Base-by-base conservation (phyloP, 306 rosid genomes). In the Gastrolobium bilobum region DNA sequence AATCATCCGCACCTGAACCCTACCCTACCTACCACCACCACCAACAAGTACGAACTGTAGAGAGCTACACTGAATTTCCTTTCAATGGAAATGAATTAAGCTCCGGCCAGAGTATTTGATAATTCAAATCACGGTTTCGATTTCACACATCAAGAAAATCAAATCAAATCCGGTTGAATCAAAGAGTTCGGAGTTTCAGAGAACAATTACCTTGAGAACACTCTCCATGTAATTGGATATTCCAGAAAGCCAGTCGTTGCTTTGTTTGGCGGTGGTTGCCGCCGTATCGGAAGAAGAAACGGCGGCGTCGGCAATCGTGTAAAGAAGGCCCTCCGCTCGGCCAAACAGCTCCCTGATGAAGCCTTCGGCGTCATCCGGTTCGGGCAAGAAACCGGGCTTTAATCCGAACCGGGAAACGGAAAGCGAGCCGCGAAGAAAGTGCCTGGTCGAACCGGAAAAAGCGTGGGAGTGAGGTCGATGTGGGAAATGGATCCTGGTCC, bases 301-400 rank as follows among this genome's bases (percentile, higher is more conserved):
- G 46, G 97, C 93, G 14, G 96, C 96, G 71, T 93, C 99, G 0
- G 99, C 99, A 71, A 96, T 26, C 46, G 97, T 93, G 79, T 96
- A 96, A 7, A 96, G 40, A 29, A 96, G 52, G 60, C 89, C 86
- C 83, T 96, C 99, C 43, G 94, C 98, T 81, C 91, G 82, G 34
- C 59, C 83, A 8, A 91, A 48, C 56, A 96, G 77, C 57, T 87
- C 99, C 76, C 78, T 81, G 2, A 90, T 4, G 5, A 83, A 38
- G 48, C 71, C 83, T 61, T 82, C 90, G 1, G 91, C 82, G 38
- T 29, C 66, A 4, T 87, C 90, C 54, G 92, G 91, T 48, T 88
- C 96, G 10, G 94, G 94, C 2, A 90, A 43, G 51, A 83, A 84
- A 2, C 83, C 92, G 60, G 94, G 87, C 20, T 85, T 78, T 75